phyloP scores from a whole-genome alignment of 495 filamentous ascomycete species.

The Aspergillus homomorphus region DNA sequence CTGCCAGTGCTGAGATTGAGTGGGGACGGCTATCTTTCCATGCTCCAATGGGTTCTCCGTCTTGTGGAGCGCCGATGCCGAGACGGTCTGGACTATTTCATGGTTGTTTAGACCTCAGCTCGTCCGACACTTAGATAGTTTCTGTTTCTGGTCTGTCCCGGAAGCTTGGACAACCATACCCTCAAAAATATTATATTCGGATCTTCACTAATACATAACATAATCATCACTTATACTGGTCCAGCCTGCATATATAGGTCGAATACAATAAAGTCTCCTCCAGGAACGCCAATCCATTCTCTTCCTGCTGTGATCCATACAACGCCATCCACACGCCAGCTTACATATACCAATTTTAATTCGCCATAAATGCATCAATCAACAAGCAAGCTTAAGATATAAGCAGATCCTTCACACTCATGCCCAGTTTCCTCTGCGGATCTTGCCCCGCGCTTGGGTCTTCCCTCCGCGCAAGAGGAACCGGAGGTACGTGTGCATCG shows the following conservation, averaged over 20 bases:
- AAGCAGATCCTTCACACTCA: slow-evolving; percentile 79
- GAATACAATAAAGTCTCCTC: background rate
- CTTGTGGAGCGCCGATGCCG: no score
- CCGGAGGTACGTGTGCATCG: slow-evolving; percentile 21
- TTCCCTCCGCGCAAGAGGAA: slow-evolving; percentile 8
- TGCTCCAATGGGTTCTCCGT: no score
- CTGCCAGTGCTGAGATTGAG: no score
- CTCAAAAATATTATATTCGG: no score
- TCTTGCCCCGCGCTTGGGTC: slow-evolving; percentile 10
- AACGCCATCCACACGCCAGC: background rate
- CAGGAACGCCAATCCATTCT: background rate
- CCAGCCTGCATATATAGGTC: slow-evolving; percentile 1
- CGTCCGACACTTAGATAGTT: no score
- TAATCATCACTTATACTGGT: background rate
- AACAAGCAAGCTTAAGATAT: slow-evolving; percentile 44
- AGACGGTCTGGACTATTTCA: no score
- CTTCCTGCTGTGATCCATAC: background rate
- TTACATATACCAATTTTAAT: background rate
- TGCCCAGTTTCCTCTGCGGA: slow-evolving; percentile 44
- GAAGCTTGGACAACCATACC: no score
- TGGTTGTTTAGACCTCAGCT: no score
- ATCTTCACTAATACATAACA: background rate
- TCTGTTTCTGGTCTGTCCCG: no score
- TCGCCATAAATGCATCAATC: background rate
- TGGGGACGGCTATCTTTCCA: no score